Conservation (phyloP, 2,329 filamentous ascomycete genomes). For the Fusarium torulosum region DNA sequence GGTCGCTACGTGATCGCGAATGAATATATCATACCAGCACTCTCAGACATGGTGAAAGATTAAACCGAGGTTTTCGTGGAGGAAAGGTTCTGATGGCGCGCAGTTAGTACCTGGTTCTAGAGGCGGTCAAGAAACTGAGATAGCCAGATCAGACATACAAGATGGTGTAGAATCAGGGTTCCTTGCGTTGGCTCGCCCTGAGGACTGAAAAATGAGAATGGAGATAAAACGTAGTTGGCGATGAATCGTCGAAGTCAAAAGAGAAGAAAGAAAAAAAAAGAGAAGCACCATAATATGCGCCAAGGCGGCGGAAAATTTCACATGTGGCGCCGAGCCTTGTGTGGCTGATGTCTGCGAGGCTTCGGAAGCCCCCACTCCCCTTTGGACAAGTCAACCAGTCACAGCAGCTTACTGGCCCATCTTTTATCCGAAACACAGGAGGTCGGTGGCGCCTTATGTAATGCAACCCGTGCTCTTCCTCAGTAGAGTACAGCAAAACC, state of each 20-base stretch:
- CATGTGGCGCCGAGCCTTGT: slow-evolving; percentile 38
- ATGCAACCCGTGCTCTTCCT: slow-evolving; percentile 46
- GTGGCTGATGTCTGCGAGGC: slow-evolving; percentile 28
- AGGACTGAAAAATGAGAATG: slow-evolving; percentile 41
- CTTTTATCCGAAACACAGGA: slow-evolving; percentile 40
- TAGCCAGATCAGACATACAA: slow-evolving; percentile 17
- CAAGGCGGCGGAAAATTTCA: slow-evolving; percentile 44
- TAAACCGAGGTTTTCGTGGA: slow-evolving; percentile 32
- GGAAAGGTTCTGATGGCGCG: slow-evolving; percentile 21
- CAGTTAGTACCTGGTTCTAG: slow-evolving; percentile 30
- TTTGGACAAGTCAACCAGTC: not conserved
- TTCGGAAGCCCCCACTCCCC: slow-evolving; percentile 2
- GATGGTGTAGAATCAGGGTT: slow-evolving; percentile 60
- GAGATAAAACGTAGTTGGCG: slow-evolving; percentile 30
- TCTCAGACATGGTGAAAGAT: slow-evolving; percentile 46
- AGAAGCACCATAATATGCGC: slow-evolving; percentile 29
- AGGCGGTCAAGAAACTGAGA: not conserved
- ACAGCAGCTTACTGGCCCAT: slow-evolving; percentile 2
- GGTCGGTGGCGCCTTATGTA: slow-evolving; percentile 49
- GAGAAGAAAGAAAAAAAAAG: slow-evolving; percentile 37
- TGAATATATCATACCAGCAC: slow-evolving; percentile 40
- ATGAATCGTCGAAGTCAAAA: slow-evolving; percentile 34
- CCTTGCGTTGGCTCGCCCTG: slow-evolving; percentile 73
- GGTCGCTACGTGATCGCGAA: not conserved
- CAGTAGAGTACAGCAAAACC: slow-evolving; percentile 56